These are phyloP conservation scores for Geotrichum carabidarum DNA, from an alignment of 1,139 yeast species.

Conservation along the genomic window DNA sequence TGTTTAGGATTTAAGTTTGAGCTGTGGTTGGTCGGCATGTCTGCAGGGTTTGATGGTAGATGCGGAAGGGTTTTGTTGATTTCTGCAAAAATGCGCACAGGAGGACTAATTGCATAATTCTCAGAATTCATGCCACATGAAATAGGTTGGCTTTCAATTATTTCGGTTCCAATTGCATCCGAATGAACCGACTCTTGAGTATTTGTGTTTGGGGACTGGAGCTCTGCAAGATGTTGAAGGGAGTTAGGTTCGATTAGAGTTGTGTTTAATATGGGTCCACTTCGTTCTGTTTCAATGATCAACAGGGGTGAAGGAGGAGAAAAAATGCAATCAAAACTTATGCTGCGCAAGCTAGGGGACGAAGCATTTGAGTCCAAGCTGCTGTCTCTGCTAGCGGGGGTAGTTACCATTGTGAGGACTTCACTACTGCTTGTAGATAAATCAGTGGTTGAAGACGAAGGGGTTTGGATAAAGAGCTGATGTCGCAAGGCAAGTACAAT, in stretches of 20 bases:
- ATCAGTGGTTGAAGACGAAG: neutral
- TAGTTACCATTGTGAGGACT: neutral
- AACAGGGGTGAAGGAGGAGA: no score
- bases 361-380: neutral
- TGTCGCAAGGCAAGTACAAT: no score
- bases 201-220: neutral
- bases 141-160: neutral
- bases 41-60: neutral
- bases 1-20: conserved; percentile 1
- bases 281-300: no score
- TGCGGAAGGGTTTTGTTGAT: neutral
- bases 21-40: neutral
- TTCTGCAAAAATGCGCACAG: neutral
- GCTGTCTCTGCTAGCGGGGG: neutral
- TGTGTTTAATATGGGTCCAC: no score
- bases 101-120: neutral
- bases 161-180: neutral
- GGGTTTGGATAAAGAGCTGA: no score
- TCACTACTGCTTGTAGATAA: neutral
- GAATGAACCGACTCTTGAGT: neutral
- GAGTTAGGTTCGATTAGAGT: no score
- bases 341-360: neutral
- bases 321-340: no score
- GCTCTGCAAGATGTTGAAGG: no score
- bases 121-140: neutral